Evolutionary conservation across 352 stramenopile species (phyloP), one percentile per base, ranked within the genome.

Genomic region (Globisporangium recalcitrans): DNA sequence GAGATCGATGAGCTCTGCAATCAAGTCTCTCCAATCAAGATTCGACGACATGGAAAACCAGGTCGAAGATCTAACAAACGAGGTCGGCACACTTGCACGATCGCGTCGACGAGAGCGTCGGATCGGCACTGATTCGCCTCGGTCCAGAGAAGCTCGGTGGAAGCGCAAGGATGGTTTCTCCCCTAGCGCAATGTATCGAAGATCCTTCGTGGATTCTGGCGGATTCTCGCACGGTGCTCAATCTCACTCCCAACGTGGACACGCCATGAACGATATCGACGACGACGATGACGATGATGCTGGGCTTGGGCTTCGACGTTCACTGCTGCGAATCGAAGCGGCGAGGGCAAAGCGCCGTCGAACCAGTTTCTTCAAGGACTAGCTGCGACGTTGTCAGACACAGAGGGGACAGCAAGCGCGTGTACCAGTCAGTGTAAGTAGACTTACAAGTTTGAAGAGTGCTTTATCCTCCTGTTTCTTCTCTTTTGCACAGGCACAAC

Each of bases 291-390:
- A 46, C 1, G 32, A 38, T 34, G 60, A 59, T 19, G 55, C 70
- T 14, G 40, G 46, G 27, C 60, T 52, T 6, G 67, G 69, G 7
- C 68, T 90, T 24, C 54, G 58, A 8, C 53, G 68, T 11, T 70
- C 74, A 4, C 68, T 86, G 3, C 46, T 70, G 14, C 67, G 65
- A 13, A 81, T 89, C 29, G 60, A 86, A 66, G 59, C 63, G 58
- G 70, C 77, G 24, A 69, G 78, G 16, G 69, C 74, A 19, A 87
- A 85, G 58, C 75, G 76, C 55, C 73, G 65, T 48, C 72, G 54
- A 61, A 67, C 24, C 6, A 63, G 63, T 62, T 47, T 34, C 26
- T 47, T 60, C 21, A 55, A 63, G n/a, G 27, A n/a, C 11, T 44
- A 52, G 49, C 21, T 53, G 34, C 51, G 42, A 31, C 32, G 29